A percentile compares a stretch with the other conserved stretches of the same genome.
These are phyloP conservation scores for Datura wrightii DNA, from an alignment of 257 asterid species.

Conservation along the genomic window DNA sequence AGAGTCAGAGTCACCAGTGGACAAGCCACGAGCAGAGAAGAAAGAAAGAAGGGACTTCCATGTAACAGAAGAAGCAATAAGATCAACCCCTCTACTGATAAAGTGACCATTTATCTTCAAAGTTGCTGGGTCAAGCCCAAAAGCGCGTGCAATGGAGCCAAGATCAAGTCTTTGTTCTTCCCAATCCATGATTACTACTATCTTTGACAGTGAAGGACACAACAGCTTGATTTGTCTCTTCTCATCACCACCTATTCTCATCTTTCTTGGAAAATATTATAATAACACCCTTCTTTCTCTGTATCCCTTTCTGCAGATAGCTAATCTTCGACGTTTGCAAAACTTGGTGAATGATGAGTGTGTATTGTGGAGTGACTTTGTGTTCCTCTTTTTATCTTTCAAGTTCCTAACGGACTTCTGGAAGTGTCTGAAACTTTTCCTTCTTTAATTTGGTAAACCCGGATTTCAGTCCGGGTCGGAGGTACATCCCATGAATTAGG, in stretches of 20 bases:
- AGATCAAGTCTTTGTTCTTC: slow-evolving; percentile 76
- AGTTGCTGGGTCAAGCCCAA: slow-evolving; percentile 73
- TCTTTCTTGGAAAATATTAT: background rate
- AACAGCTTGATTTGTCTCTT: slow-evolving; percentile 52
- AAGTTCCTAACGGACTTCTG: slow-evolving; percentile 49
- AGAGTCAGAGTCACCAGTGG: slow-evolving; percentile 67
- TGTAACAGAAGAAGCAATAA: slow-evolving; percentile 81
- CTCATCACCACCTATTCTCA: slow-evolving; percentile 42
- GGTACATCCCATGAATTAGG: too few species aligned
- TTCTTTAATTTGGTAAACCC: background rate
- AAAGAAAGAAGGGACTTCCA: slow-evolving; percentile 84
- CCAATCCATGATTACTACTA: slow-evolving; percentile 49
- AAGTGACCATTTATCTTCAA: slow-evolving; percentile 88
- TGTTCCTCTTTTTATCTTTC: background rate
- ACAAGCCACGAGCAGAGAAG: slow-evolving; percentile 71
- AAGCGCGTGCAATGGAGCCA: slow-evolving; percentile 71
- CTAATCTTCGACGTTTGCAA: background rate
- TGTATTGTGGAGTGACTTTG: too few species aligned
- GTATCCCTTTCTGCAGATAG: background rate
- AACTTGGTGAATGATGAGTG: background rate
- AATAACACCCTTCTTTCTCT: background rate
- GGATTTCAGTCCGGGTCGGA: background rate
- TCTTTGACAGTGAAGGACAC: slow-evolving; percentile 60
- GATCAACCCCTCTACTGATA: slow-evolving; percentile 75
- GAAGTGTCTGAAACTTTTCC: slow-evolving; percentile 41